phyloP scores from a whole-genome alignment of 495 filamentous ascomycete genomes.

The Xylaria flabelliformis region DNA sequence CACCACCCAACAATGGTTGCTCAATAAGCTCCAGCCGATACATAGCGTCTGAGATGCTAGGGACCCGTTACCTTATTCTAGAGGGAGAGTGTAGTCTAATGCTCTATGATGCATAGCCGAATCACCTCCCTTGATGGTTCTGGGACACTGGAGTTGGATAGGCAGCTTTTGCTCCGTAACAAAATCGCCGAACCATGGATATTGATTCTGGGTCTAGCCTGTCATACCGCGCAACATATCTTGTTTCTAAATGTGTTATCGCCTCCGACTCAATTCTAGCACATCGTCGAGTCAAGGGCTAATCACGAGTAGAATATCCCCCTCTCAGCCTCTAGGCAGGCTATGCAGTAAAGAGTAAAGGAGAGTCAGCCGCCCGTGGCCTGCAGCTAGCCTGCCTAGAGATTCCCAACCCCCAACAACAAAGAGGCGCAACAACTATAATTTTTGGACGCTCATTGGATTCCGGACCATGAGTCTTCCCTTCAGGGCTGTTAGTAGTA shows the following conservation, averaged over 20 bases:
- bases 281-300: neutral
- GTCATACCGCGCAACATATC: neutral
- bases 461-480: neutral
- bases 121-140: neutral
- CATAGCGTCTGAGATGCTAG: neutral
- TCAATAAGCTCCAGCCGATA: neutral
- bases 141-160: neutral
- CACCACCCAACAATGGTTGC: neutral
- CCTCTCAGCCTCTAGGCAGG: conserved; percentile 6
- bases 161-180: neutral
- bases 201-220: neutral
- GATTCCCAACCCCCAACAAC: conserved; percentile 6
- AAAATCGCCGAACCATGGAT: neutral
- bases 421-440: neutral
- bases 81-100: neutral
- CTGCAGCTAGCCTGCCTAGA: neutral
- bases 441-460: neutral
- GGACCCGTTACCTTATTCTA: neutral
- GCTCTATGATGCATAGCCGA: neutral
- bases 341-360: neutral
- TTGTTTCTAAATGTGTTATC: neutral
- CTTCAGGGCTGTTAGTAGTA: neutral
- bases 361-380: conserved; percentile 1
- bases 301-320: neutral
- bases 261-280: neutral